A percentile compares a stretch with the other conserved stretches of the same genome.
These are phyloP conservation scores for Lyophyllum atratum DNA, from an alignment of 768 basidiomycete genomes.

Conservation along the genomic window DNA sequence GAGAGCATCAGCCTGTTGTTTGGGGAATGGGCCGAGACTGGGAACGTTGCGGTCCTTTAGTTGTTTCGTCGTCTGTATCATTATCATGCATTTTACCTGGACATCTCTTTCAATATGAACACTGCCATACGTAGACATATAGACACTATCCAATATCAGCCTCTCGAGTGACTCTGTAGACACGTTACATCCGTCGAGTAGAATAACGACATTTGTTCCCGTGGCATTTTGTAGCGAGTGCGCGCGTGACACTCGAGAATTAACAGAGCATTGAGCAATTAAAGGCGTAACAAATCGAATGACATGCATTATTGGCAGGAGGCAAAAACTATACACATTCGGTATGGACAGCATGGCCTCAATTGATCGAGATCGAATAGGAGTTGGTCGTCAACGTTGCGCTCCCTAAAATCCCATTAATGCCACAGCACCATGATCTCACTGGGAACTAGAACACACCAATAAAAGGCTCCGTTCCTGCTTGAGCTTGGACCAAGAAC, in stretches of 20 bases:
- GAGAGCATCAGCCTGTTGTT: conserved; percentile 90
- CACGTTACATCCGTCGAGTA: neutral
- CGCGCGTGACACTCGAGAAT: too few species aligned
- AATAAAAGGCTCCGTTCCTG: conserved; percentile 35
- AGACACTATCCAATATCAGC: conserved; percentile 16
- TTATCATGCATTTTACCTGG: conserved; percentile 16
- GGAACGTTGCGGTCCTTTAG: conserved; percentile 40
- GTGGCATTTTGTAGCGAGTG: too few species aligned
- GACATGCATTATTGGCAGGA: too few species aligned
- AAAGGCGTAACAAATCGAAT: too few species aligned
- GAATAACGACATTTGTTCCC: too few species aligned
- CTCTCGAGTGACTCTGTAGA: neutral
- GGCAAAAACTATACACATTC: too few species aligned
- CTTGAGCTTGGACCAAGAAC: conserved; percentile 36
- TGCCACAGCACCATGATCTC: neutral
- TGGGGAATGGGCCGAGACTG: conserved; percentile 73
- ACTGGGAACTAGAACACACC: neutral
- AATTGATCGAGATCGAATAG: conserved; percentile 34
- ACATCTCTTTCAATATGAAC: conserved; percentile 1
- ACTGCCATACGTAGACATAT: conserved; percentile 11
- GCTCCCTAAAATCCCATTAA: conserved; percentile 19
- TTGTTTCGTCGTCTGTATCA: conserved; percentile 9
- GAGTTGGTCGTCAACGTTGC: conserved; percentile 32
- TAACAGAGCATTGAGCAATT: too few species aligned
- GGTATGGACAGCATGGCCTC: too few species aligned